Base-by-base conservation (phyloP, 352 stramenopile genomes). In the Globisporangium paroecandrum region DNA sequence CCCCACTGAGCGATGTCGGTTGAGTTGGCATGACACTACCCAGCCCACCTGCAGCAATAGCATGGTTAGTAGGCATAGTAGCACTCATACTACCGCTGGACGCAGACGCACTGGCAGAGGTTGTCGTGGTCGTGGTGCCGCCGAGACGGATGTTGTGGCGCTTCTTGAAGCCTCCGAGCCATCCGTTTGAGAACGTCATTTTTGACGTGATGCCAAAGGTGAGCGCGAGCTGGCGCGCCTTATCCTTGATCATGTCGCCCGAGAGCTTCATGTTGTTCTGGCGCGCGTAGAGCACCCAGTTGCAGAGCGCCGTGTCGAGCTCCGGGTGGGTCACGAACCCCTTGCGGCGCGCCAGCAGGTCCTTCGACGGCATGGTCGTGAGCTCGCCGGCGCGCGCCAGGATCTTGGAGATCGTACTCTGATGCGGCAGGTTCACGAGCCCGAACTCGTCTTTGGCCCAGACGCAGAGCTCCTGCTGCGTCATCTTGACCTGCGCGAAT, bases 351-450 rank as follows among this genome's bases (percentile, higher is more conserved):
- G 74, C 68, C 20, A 71, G 68, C 27, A 87, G 70, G 25, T 85
- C 78, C n/a, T 73, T 68, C 36, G 77, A 73, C 36, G 74, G 72
- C 78, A 81, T 87, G 61, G 76, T 77, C 53, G 75, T 85, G 22
- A 87, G 70, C 64, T 87, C 79, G 24, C 69, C 62, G 4, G 75
- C 57, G 34, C 77, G 77, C 54, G 77, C 73, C 36, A 89, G 68
- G 62, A 89, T 89, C 65, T 85, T 87, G 63, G 78, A 87, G 72
- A 89, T 89, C 12, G 81, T 89, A 27, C 76, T 82, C 69, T 89
- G 81, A 46, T 83, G 77, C 66, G 81, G 81, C 65, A 83, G 57
- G 49, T 89, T 81, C 29, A 70, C 64, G 25, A 89, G 71, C 41
- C 78, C 66, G 69, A 89, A 89, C 77, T 89, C 81, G 57, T 75